These are phyloP conservation scores for Elsinoe fawcettii DNA, from an alignment of 2,329 filamentous ascomycete species.

Conservation along the genomic window DNA sequence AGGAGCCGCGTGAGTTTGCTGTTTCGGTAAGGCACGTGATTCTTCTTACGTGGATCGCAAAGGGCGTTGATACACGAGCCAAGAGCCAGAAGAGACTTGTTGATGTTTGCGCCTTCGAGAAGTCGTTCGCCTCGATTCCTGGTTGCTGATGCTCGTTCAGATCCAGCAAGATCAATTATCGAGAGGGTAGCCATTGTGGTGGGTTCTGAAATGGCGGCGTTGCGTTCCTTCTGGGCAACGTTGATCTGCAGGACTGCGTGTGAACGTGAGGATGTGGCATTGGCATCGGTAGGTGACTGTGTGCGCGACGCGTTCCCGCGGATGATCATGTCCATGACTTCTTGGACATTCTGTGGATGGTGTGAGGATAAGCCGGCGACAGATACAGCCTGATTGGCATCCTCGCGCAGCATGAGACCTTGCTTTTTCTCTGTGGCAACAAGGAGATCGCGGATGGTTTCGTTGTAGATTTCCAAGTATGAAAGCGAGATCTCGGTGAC, in stretches of 20 bases:
- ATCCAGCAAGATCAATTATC: conserved; percentile 95
- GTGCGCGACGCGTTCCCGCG: conserved; percentile 89
- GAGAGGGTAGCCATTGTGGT: conserved; percentile 97
- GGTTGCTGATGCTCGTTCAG: conserved; percentile 89
- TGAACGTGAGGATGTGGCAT: conserved; percentile 92
- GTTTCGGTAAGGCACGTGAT: conserved; percentile 95
- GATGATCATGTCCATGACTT: conserved; percentile 99
- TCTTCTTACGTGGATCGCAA: conserved; percentile 82
- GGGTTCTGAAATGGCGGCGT: conserved; percentile 84
- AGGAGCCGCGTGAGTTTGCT: conserved; percentile 92
- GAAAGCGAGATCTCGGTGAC: conserved; percentile 83
- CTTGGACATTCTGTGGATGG: conserved; percentile 74
- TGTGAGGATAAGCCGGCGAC: conserved; percentile 88
- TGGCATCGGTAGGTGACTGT: conserved; percentile 93
- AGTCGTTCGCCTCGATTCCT: conserved; percentile 91
- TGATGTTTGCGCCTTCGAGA: conserved; percentile 95
- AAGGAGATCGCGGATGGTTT: conserved; percentile 91
- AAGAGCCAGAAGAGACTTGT: conserved; percentile 89
- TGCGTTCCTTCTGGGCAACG: conserved; percentile 85
- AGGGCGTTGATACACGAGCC: conserved; percentile 98
- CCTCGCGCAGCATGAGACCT: conserved; percentile 85
- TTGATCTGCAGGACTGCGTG: conserved; percentile 98
- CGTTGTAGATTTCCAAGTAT: conserved; percentile 98
- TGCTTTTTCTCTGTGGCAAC: conserved; percentile 76
- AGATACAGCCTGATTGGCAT: conserved; percentile 85